phyloP scores from a whole-genome alignment of 208 protist species.

The Acanthamoeba royreba region DNA sequence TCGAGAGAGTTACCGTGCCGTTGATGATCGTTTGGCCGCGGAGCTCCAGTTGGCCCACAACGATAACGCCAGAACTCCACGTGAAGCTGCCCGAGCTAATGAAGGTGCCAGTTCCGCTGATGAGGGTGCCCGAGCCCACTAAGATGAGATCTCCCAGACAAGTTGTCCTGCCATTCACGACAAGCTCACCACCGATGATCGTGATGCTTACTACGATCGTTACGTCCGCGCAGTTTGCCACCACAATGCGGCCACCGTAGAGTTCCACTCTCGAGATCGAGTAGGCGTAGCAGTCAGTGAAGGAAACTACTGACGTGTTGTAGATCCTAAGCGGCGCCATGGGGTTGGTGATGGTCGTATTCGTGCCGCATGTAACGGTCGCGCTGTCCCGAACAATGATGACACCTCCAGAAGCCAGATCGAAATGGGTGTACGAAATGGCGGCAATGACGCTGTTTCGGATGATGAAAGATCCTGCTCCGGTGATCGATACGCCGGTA shows the following conservation, averaged over 20 bases:
- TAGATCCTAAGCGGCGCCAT: background rate
- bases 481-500: background rate
- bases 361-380: background rate
- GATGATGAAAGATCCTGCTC: background rate
- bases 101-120: background rate
- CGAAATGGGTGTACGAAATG: background rate
- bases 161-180: background rate
- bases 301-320: background rate
- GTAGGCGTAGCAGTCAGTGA: background rate
- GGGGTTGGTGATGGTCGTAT: background rate
- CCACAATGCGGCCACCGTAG: background rate
- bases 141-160: background rate
- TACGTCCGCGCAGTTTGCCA: background rate
- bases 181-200: background rate
- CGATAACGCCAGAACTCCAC: background rate
- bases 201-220: background rate
- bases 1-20: background rate
- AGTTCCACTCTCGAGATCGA: background rate
- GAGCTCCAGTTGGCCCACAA: background rate
- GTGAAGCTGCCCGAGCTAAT: background rate
- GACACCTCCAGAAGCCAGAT: background rate
- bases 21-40: background rate
- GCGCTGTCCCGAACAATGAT: constrained; percentile 2
- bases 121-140: background rate
- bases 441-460: background rate